Percentiles rank a stretch among this genome's conserved stretches.
phyloP scores from a whole-genome alignment of 495 filamentous ascomycete genomes.

The Talaromyces adpressus region DNA sequence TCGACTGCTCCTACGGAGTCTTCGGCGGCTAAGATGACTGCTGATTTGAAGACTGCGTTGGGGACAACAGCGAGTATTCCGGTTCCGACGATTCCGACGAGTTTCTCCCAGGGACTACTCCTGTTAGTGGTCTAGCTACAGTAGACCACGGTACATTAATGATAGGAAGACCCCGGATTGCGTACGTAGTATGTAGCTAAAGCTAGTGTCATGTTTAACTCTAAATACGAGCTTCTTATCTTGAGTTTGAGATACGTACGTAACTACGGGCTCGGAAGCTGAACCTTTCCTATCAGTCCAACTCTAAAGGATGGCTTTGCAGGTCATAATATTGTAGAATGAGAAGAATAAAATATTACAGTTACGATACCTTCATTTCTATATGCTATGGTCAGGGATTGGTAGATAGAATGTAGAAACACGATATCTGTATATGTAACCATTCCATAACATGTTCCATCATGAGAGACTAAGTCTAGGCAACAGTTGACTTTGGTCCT shows the following conservation, averaged over 20 bases:
- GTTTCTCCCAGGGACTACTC: not conserved
- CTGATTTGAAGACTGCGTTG: constrained; percentile 23
- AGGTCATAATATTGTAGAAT: too few relatives aligned
- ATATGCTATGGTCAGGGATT: not conserved
- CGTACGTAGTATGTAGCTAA: not conserved
- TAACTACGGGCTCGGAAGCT: not conserved
- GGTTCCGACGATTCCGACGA: not conserved
- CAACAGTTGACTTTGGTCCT: constrained; percentile 61
- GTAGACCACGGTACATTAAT: not conserved
- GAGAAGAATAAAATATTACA: not conserved
- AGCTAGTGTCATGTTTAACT: not conserved
- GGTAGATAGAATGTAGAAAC: not conserved
- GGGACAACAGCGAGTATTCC: not conserved
- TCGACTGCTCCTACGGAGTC: constrained; percentile 36
- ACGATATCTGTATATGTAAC: not conserved
- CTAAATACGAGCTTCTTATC: not conserved
- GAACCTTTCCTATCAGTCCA: not conserved
- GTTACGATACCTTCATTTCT: not conserved
- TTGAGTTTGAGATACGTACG: too few relatives aligned
- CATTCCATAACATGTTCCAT: not conserved
- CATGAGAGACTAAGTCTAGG: not conserved
- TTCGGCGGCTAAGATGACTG: constrained; percentile 41
- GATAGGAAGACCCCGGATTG: too few relatives aligned
- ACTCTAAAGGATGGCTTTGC: not conserved
- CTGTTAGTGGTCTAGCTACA: not conserved